Conservation (phyloP, 768 basidiomycete species). For the Trametes sanguinea region DNA sequence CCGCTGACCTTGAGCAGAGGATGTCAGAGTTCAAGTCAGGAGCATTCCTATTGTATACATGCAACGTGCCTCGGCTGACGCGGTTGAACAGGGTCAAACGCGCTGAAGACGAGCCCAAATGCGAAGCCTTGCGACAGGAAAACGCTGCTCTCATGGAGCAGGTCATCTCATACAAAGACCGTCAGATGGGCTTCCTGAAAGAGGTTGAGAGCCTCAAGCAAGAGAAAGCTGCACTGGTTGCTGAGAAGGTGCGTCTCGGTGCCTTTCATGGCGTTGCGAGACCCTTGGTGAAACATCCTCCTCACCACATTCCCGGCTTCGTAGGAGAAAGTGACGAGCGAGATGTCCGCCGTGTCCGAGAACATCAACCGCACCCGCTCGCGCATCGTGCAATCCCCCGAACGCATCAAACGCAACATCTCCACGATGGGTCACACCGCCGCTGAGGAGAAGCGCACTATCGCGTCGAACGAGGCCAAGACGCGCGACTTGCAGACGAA, state of each 20-base stretch:
- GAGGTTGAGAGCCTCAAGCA: slow-evolving; percentile 73
- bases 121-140: slow-evolving; percentile 58
- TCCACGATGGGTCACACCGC: slow-evolving; percentile 68
- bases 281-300: not conserved
- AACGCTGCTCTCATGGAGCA: slow-evolving; percentile 63
- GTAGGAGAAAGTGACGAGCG: slow-evolving; percentile 63
- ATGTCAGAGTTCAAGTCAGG: slow-evolving; percentile 60
- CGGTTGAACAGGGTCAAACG: slow-evolving; percentile 52
- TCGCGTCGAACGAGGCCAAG: slow-evolving; percentile 69
- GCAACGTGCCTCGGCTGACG: not conserved
- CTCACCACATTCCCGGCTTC: not conserved
- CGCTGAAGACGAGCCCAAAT: slow-evolving; percentile 68
- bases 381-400: slow-evolving; percentile 90
- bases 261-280: too few species aligned
- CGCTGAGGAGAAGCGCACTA: slow-evolving; percentile 67
- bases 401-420: slow-evolving; percentile 84
- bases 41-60: not conserved
- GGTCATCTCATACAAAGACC: slow-evolving; percentile 70
- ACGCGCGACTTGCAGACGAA: slow-evolving; percentile 76
- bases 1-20: slow-evolving; percentile 51
- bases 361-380: slow-evolving; percentile 62
- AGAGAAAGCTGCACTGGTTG: slow-evolving; percentile 62
- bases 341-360: slow-evolving; percentile 60
- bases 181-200: slow-evolving; percentile 57
- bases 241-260: slow-evolving; percentile 55